Base-by-base conservation (phyloP, 176 grass and related monocot genomes). In the Carex scoparia region DNA sequence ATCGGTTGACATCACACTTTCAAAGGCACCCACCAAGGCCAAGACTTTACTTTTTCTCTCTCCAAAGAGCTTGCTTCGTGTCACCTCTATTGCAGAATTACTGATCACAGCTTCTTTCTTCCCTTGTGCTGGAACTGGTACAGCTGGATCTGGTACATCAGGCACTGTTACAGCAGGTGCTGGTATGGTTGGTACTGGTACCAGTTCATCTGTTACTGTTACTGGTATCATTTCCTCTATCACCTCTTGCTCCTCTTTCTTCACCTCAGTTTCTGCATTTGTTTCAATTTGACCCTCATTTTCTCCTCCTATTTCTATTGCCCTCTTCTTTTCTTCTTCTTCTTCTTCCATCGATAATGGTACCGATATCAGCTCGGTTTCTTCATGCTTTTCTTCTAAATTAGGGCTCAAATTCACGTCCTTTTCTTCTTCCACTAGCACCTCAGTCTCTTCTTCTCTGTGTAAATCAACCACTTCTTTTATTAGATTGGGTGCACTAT, bases 31-130 rank as follows among this genome's bases (percentile, higher is more conserved):
- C 12, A 93, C 91, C 81, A 96, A 88, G 15, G 94, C 94, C 65
- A 88, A 89, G n/a, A 96, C 91, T 84, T 92, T 91, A 89, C 89
- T 96, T 84, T 88, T 91, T 82, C 94, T 91, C 91, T 84, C 83
- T 85, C 68, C 89, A 18, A 96, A 71, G 13, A 96, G 94, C 81
- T 93, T 96, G 84, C 72, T 91, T 75, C 90, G 92, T 31, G 89
- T 80, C 74, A 91, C 86, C 77, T 93, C 94, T 33, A 96, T 91
- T 38, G 90, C 55, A 3, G 92, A 87, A 33, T 96, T 96, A 54
- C 87, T 85, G 58, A 84, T 93, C 27, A 75, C 69, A 18, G 57
- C 81, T 66, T 84, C 54, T 86, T 85, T 60, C 77, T 65, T 84
- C 19, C 14, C 72, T 74, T 88, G 64, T 23, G 68, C 40, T n/a